Base-by-base conservation (phyloP, 2,329 filamentous ascomycete species). In the Lecanicillium sp. region DNA sequence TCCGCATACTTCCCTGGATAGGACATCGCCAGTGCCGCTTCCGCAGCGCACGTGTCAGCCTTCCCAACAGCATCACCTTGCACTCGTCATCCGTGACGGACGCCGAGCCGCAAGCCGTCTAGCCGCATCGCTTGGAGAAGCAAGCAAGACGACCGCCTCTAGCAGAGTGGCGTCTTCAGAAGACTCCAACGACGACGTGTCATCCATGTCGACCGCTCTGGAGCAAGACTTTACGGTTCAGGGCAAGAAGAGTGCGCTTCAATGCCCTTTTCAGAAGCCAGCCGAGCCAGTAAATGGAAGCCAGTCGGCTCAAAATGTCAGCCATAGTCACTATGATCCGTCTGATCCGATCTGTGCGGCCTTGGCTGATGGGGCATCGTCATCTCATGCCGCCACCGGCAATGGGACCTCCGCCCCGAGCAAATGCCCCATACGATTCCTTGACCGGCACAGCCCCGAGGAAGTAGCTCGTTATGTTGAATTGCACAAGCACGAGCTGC, bases 401-500 rank as follows among this genome's bases (percentile, higher is more conserved):
- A 71, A 75, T 51, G 72, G 64, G 35, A 75, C 76, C 9, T 70
- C 74, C 15, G 72, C 65, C 30, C 62, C 65, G 3, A 66, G 79
- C 49, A 89, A 89, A 61, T 97, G 91, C 65, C 91, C 91, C 3
- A 97, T 97, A 51, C 86, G 91, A 40, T 96, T 86, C 68, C 74
- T 96, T 61, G 86, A 96, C 65, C 85, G 95, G 64, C 90, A 95
- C 62, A 90, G 89, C 2, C 88, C 91, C 2, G 88, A 95, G 69
- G 90, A 96, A 62, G 84, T 97, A 52, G 91, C 91, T 12, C 81
- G 86, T 60, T 97, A 95, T 64, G 89, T 97, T 60, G 88, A 96
- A 64, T 90, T 84, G 44, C 90, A 96, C 70, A 96, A 96, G 65
- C 90, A 97, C 67, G 87, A 95, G 65, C 79, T 97, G 46, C 91